phyloP scores from a whole-genome alignment of 768 basidiomycete species.

The Tulasnella sp. region DNA sequence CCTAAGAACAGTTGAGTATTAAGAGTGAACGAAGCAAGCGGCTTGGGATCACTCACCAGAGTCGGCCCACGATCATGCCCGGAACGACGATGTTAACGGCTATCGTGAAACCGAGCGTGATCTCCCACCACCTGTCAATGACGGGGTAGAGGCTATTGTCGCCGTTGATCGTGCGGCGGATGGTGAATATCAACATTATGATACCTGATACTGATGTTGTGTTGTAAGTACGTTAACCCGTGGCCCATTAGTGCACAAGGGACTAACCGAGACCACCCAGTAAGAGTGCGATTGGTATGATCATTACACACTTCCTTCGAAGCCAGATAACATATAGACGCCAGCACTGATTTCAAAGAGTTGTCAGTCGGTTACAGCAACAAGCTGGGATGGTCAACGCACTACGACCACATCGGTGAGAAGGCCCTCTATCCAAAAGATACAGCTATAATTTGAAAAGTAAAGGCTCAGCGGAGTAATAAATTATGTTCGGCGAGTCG shows the following conservation, averaged over 20 bases:
- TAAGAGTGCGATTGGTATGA: background rate
- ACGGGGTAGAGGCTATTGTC: background rate
- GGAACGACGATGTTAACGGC: slow-evolving; percentile 10
- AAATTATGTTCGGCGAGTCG: background rate
- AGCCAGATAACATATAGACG: slow-evolving; percentile 13
- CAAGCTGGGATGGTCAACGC: background rate
- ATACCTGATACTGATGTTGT: background rate
- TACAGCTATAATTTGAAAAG: background rate
- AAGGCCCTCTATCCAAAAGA: slow-evolving; percentile 1
- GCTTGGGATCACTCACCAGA: background rate
- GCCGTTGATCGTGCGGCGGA: background rate
- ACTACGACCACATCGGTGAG: background rate
- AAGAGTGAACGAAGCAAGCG: background rate
- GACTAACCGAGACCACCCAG: background rate
- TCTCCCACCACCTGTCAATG: slow-evolving; percentile 14
- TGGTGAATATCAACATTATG: slow-evolving; percentile 10
- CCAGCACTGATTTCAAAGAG: slow-evolving; percentile 1
- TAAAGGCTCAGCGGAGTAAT: background rate
- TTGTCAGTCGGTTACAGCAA: background rate
- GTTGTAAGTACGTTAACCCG: background rate
- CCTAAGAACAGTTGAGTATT: background rate
- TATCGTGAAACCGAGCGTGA: slow-evolving; percentile 10
- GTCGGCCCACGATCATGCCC: slow-evolving; percentile 10
- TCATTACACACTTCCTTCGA: background rate
- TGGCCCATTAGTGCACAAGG: background rate